phyloP scores from a whole-genome alignment of 164 flowering plant species.

The Amborella trichopoda region DNA sequence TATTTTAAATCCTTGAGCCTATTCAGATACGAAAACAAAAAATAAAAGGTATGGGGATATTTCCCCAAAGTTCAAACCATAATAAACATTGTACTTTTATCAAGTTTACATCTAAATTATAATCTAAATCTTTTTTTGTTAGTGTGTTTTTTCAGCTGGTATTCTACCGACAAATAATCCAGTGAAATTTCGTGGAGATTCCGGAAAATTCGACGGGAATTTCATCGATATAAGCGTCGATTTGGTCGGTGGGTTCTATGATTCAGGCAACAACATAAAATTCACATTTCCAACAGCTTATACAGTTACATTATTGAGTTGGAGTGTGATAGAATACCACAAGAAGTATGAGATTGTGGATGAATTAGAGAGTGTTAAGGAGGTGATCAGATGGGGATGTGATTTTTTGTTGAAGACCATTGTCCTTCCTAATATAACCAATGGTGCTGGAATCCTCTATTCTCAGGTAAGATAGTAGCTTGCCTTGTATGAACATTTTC shows the following conservation, averaged over 20 bases:
- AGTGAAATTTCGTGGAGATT: constrained; percentile 81
- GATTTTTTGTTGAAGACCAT: constrained; percentile 92
- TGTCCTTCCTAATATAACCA: constrained; percentile 65
- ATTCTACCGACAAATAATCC: constrained; percentile 81
- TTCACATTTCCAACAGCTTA: constrained; percentile 79
- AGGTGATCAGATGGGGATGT: constrained; percentile 83
- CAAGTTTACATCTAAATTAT: too few relatives aligned
- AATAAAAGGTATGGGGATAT: too few relatives aligned
- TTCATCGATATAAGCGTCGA: constrained; percentile 33
- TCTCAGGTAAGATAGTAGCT: constrained; percentile 56
- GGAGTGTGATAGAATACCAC: constrained; percentile 94
- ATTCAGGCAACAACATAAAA: constrained; percentile 95
- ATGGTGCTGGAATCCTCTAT: constrained; percentile 31
- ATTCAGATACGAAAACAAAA: too few relatives aligned
- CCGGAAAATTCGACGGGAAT: constrained; percentile 64
- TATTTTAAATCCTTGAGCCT: too few relatives aligned
- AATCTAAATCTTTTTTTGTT: too few relatives aligned
- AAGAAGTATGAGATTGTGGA: constrained; percentile 86
- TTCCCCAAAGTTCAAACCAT: too few relatives aligned
- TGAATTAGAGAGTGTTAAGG: constrained; percentile 80
- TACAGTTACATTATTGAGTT: constrained; percentile 89
- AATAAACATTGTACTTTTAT: too few relatives aligned
- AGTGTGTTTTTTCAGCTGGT: too few relatives aligned
- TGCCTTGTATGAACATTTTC: too few relatives aligned
- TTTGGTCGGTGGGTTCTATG: constrained; percentile 87